phyloP scores from a whole-genome alignment of 1,139 yeast species.

The Suhomyces kunorum region DNA sequence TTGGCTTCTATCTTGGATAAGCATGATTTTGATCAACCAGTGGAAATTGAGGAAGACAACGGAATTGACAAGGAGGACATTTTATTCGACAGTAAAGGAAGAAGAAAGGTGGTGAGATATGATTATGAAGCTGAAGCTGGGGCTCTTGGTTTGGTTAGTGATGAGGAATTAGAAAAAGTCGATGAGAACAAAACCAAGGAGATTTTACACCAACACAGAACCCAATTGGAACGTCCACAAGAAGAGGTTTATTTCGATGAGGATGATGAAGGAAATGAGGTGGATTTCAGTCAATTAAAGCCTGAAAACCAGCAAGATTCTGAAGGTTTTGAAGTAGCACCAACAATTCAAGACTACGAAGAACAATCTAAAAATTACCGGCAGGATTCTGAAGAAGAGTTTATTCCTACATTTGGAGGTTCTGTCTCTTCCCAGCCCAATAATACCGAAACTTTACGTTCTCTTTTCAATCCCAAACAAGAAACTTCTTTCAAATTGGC shows the following conservation, averaged over 20 bases:
- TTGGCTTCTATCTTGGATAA: slow-evolving; percentile 53
- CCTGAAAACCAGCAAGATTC: slow-evolving; percentile 1
- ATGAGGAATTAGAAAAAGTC: slow-evolving; percentile 21
- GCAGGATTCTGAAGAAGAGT: slow-evolving; percentile 42
- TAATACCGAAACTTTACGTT: slow-evolving; percentile 62
- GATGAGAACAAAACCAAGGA: slow-evolving; percentile 20
- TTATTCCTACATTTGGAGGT: slow-evolving; percentile 52
- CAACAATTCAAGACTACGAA: slow-evolving; percentile 19
- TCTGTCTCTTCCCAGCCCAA: slow-evolving; percentile 25
- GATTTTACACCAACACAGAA: slow-evolving; percentile 26
- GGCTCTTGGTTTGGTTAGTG: slow-evolving; percentile 17
- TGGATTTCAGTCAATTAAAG: slow-evolving; percentile 29
- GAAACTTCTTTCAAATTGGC: slow-evolving; percentile 30
- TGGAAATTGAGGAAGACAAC: slow-evolving; percentile 50
- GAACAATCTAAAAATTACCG: slow-evolving; percentile 12
- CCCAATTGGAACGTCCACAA: slow-evolving; percentile 25
- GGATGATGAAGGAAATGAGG: slow-evolving; percentile 42
- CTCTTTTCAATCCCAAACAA: slow-evolving; percentile 55
- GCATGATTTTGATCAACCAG: slow-evolving; percentile 64
- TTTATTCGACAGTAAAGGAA: slow-evolving; percentile 51
- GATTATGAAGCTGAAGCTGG: slow-evolving; percentile 43
- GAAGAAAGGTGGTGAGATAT: slow-evolving; percentile 33
- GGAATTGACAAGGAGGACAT: slow-evolving; percentile 44
- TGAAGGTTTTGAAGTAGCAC: neutral
- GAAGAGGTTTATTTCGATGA: slow-evolving; percentile 45